These are phyloP conservation scores for Cryptosporidium parvum DNA, from an alignment of 169 alveolate species.

Conservation along the genomic window DNA sequence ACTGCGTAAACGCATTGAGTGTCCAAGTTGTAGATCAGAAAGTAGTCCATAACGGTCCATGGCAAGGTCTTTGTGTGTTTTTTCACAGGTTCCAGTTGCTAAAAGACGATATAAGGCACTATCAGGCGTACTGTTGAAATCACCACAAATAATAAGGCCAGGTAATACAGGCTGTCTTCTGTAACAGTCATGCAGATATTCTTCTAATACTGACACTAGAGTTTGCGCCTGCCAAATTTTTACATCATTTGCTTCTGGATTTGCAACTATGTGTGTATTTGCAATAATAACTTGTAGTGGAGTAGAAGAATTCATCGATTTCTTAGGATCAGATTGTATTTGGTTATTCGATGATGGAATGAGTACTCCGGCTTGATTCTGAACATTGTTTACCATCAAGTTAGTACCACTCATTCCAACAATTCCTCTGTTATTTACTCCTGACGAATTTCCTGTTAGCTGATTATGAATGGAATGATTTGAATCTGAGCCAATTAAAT, in stretches of 20 bases:
- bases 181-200: constrained; percentile 78
- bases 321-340: background rate
- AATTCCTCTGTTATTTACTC: constrained; percentile 9
- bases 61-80: constrained; percentile 80
- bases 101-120: constrained; percentile 84
- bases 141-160: constrained; percentile 82
- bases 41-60: constrained; percentile 78
- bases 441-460: constrained; percentile 9
- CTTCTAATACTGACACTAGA: constrained; percentile 79
- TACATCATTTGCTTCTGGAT: constrained; percentile 83
- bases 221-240: constrained; percentile 86
- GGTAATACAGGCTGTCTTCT: constrained; percentile 80
- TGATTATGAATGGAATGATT: constrained; percentile 1
- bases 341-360: constrained; percentile 2
- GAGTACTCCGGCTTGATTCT: constrained; percentile 23
- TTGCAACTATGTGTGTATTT: constrained; percentile 83
- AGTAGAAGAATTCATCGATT: constrained; percentile 1
- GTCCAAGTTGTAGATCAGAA: constrained; percentile 80
- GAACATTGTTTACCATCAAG: background rate
- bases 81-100: constrained; percentile 81
- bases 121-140: constrained; percentile 83
- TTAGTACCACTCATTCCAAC: constrained; percentile 4
- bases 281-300: constrained; percentile 80
- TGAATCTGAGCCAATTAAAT: background rate
- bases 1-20: constrained; percentile 80